Conservation (phyloP, 495 filamentous ascomycete species). For the Talaromyces trachyspermus region DNA sequence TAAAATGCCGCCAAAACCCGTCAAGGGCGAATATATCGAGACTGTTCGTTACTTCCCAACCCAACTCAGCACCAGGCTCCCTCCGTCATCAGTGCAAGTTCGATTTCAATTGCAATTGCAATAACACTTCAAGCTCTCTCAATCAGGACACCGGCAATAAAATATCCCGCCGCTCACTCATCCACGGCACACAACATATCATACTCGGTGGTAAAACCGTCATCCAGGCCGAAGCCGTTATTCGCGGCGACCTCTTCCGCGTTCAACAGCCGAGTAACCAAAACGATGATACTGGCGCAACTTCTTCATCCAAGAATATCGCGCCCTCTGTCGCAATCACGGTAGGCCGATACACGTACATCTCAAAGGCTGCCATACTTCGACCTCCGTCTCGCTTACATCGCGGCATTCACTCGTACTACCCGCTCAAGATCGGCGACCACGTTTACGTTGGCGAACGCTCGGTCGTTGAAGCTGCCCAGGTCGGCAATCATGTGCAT, state of each 20-base stretch:
- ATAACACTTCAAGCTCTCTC: neutral
- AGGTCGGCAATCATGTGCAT: slow-evolving; percentile 72
- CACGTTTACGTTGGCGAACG: slow-evolving; percentile 79
- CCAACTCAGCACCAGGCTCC: neutral
- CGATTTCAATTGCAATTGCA: neutral
- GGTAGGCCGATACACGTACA: slow-evolving; percentile 82
- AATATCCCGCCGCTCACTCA: slow-evolving; percentile 81
- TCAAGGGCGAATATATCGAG: slow-evolving; percentile 90
- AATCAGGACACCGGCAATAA: slow-evolving; percentile 95
- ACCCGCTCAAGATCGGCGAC: slow-evolving; percentile 83
- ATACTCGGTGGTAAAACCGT: slow-evolving; percentile 94
- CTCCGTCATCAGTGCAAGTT: neutral
- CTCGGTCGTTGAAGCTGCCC: slow-evolving; percentile 69
- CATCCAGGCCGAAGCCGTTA: slow-evolving; percentile 83
- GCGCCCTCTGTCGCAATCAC: slow-evolving; percentile 53
- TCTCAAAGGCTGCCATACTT: slow-evolving; percentile 56
- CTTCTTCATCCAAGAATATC: slow-evolving; percentile 19
- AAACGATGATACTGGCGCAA: slow-evolving; percentile 17
- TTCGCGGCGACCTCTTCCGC: slow-evolving; percentile 82
- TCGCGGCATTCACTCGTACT: slow-evolving; percentile 51
- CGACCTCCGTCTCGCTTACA: slow-evolving; percentile 71
- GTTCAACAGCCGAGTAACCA: slow-evolving; percentile 28
- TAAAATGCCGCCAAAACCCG: slow-evolving; percentile 66
- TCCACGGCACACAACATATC: slow-evolving; percentile 94
- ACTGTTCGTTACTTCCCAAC: slow-evolving; percentile 52